Conservation (phyloP, 441 rosid genomes). For the Lagerstroemia fauriei region DNA sequence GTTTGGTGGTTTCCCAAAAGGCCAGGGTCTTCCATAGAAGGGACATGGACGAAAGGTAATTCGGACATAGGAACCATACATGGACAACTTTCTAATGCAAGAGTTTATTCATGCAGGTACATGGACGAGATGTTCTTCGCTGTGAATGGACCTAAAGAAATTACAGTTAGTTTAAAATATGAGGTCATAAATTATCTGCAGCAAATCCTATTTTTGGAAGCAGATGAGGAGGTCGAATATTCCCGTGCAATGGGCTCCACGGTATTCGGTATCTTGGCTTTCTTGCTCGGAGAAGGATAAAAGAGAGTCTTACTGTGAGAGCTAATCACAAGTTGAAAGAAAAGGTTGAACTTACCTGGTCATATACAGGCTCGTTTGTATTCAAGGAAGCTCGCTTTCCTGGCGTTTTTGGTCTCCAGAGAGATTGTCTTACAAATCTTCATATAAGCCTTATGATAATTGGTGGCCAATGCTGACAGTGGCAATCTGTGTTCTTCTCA, state of each 20-base stretch:
- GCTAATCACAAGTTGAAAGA: slow-evolving; percentile 88
- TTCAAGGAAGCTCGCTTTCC: no score
- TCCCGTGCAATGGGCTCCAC: slow-evolving; percentile 47
- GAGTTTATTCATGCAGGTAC: slow-evolving; percentile 68
- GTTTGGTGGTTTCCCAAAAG: slow-evolving; percentile 90
- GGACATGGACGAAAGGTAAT: slow-evolving; percentile 54
- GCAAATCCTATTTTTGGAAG: slow-evolving; percentile 52
- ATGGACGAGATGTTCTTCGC: slow-evolving; percentile 86
- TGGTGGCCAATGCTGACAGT: no score
- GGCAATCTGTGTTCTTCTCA: no score
- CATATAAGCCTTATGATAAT: no score
- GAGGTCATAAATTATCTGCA: slow-evolving; percentile 56
- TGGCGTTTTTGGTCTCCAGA: no score
- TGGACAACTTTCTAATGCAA: slow-evolving; percentile 38
- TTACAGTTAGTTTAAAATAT: slow-evolving; percentile 57
- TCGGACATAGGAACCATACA: slow-evolving; percentile 21
- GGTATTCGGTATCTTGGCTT: slow-evolving; percentile 69
- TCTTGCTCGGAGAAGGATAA: slow-evolving; percentile 55
- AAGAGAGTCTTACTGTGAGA: slow-evolving; percentile 63
- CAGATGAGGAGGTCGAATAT: slow-evolving; percentile 46
- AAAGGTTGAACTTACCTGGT: slow-evolving; percentile 61
- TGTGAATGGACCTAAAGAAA: slow-evolving; percentile 63
- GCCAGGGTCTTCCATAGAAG: slow-evolving; percentile 97
- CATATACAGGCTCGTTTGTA: no score
- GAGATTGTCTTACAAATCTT: no score